Percentiles rank a stretch among this genome's conserved stretches.
Evolutionary conservation across 192 early-diverging fungal species (phyloP).

Genomic region (Pilobolus umbonatus): DNA sequence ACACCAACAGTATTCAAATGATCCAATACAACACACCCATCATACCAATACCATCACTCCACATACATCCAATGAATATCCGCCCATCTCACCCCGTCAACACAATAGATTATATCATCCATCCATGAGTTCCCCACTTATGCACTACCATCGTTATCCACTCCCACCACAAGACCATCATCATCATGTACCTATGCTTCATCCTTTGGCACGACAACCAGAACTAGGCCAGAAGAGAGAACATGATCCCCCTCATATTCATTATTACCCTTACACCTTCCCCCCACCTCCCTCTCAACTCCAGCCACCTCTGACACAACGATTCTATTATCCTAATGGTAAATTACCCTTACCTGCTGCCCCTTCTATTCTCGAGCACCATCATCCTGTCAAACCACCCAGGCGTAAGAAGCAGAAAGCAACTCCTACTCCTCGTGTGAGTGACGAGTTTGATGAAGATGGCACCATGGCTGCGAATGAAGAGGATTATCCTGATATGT

Average conservation of each 20-base stretch:
- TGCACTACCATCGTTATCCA: slow-evolving; percentile 2
- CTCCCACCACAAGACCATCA: not conserved
- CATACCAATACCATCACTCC: too few species aligned
- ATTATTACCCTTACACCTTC: slow-evolving; percentile 8
- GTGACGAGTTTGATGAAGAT: slow-evolving; percentile 16
- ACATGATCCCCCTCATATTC: slow-evolving; percentile 5
- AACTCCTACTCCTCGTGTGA: not conserved
- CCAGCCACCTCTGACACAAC: slow-evolving; percentile 7
- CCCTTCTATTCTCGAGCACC: not conserved
- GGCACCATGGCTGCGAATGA: slow-evolving; percentile 6
- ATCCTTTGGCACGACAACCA: slow-evolving; percentile 7
- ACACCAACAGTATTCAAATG: slow-evolving; percentile 1
- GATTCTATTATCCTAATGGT: slow-evolving; percentile 17
- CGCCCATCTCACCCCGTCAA: slow-evolving; percentile 8
- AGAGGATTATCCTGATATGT: slow-evolving; percentile 33
- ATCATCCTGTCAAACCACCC: slow-evolving; percentile 11
- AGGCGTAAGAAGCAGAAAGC: slow-evolving; percentile 15
- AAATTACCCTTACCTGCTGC: slow-evolving; percentile 16
- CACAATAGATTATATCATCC: slow-evolving; percentile 13
- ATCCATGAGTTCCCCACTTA: slow-evolving; percentile 8
- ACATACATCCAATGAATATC: not conserved
- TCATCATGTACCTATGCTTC: slow-evolving; percentile 10
- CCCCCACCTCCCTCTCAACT: not conserved
- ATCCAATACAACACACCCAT: not conserved
- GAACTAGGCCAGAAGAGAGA: slow-evolving; percentile 13